A percentile compares a stretch with the other conserved stretches of the same genome.
Evolutionary conservation across 345 rosid genomes (phyloP).

Genomic region (Lumnitzera racemosa): DNA sequence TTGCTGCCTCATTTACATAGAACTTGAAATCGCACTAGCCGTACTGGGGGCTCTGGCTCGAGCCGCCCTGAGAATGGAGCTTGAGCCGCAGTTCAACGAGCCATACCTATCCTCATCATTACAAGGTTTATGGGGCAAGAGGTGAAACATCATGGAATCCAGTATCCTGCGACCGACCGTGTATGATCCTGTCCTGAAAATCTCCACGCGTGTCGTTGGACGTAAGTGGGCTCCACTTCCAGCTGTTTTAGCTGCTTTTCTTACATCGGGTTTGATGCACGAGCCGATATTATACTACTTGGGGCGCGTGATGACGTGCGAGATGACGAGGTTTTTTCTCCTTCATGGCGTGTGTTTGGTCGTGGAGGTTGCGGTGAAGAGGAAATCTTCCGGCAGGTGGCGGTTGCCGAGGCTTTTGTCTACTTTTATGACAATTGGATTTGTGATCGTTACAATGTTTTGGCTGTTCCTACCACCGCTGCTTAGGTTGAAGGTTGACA

Average conservation of each 20-base stretch:
- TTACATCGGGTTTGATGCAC: constrained; percentile 53
- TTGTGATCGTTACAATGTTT: no score
- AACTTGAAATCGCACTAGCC: constrained; percentile 37
- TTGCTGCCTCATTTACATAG: constrained; percentile 30
- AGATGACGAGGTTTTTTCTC: constrained; percentile 42
- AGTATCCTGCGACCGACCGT: constrained; percentile 52
- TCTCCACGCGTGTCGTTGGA: constrained; percentile 15
- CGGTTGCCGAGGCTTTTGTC: no score
- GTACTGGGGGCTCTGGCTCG: constrained; percentile 27
- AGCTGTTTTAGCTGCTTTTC: constrained; percentile 31
- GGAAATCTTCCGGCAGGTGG: no score
- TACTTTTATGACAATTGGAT: no score
- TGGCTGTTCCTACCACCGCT: no score
- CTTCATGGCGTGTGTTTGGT: constrained; percentile 24
- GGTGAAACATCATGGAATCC: constrained; percentile 66
- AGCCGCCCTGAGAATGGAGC: constrained; percentile 20
- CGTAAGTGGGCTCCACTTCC: constrained; percentile 30
- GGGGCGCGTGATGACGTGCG: constrained; percentile 37
- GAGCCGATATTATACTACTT: constrained; percentile 54
- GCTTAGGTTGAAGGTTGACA: no score
- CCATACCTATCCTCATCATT: constrained; percentile 60
- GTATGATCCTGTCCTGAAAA: constrained; percentile 29
- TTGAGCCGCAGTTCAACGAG: constrained; percentile 49
- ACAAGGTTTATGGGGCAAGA: constrained; percentile 69
- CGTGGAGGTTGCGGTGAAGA: no score